Conservation (phyloP, 2,329 filamentous ascomycete species). For the Claviceps pazoutovae region DNA sequence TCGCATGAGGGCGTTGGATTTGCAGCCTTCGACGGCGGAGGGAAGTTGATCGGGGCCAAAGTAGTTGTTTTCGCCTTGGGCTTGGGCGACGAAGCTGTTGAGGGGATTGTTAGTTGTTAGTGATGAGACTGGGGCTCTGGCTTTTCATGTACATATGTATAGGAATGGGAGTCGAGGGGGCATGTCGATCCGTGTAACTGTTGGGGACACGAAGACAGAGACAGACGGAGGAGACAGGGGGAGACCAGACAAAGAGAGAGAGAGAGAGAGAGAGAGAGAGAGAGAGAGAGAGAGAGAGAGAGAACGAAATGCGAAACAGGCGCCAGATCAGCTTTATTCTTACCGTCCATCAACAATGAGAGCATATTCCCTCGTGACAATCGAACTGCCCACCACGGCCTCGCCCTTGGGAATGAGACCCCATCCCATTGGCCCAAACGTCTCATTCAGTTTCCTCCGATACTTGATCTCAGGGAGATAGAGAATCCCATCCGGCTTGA, state of each 20-base stretch:
- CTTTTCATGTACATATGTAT: not conserved
- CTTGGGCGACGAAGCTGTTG: constrained; percentile 71
- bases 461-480: constrained; percentile 99
- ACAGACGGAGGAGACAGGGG: not conserved
- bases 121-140: too few species aligned
- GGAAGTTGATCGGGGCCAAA: constrained; percentile 83
- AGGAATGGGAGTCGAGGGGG: not conserved
- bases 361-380: constrained; percentile 82
- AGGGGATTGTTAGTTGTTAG: not conserved
- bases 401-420: constrained; percentile 80
- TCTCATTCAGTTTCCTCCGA: constrained; percentile 71
- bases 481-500: constrained; percentile 93
- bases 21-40: constrained; percentile 90
- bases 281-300: not conserved
- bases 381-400: constrained; percentile 67
- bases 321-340: constrained; percentile 12
- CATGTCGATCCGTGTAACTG: too few species aligned
- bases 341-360: constrained; percentile 79
- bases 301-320: not conserved
- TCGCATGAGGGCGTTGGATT: constrained; percentile 93
- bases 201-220: not conserved
- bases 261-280: not conserved
- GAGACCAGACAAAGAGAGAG: not conserved
- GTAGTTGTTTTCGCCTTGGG: constrained; percentile 88
- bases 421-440: constrained; percentile 93